Percentiles rank a stretch among this genome's conserved stretches.
phyloP scores from a whole-genome alignment of 305 asterid species.

The Fraxinus paxiana region DNA sequence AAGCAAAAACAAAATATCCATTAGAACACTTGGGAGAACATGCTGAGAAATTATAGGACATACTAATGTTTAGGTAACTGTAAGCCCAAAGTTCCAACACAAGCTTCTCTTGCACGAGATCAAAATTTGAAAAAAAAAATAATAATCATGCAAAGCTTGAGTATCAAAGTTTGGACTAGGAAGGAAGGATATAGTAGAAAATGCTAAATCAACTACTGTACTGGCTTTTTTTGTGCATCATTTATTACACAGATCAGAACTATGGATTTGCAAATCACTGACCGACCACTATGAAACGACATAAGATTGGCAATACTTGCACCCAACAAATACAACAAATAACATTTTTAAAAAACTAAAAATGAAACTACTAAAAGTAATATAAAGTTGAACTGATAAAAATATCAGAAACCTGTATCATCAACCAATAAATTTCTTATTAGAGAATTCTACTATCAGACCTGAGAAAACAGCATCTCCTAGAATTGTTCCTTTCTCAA shows the following conservation, averaged over 20 bases:
- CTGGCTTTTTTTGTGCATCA: background rate
- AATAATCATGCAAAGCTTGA: background rate
- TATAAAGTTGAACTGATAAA: slow-evolving; percentile 9
- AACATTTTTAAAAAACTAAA: slow-evolving; percentile 3
- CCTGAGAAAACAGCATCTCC: slow-evolving; percentile 86
- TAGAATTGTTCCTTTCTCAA: slow-evolving; percentile 75
- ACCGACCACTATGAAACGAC: background rate
- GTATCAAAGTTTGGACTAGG: background rate
- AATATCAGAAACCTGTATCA: slow-evolving; percentile 15
- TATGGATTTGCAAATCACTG: background rate
- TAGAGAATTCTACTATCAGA: slow-evolving; percentile 22
- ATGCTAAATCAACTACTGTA: background rate
- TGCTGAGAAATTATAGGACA: background rate
- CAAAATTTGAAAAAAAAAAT: background rate
- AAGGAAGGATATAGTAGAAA: background rate
- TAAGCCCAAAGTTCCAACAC: slow-evolving; percentile 9
- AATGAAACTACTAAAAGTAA: slow-evolving; percentile 1
- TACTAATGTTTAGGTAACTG: background rate
- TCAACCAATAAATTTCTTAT: background rate
- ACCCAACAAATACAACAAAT: background rate
- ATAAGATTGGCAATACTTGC: slow-evolving; percentile 13
- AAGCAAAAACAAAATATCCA: background rate
- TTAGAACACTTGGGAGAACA: background rate
- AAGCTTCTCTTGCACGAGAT: background rate
- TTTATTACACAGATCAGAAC: background rate